phyloP scores from a whole-genome alignment of 768 basidiomycete species.

The Boletus tomentosulus region DNA sequence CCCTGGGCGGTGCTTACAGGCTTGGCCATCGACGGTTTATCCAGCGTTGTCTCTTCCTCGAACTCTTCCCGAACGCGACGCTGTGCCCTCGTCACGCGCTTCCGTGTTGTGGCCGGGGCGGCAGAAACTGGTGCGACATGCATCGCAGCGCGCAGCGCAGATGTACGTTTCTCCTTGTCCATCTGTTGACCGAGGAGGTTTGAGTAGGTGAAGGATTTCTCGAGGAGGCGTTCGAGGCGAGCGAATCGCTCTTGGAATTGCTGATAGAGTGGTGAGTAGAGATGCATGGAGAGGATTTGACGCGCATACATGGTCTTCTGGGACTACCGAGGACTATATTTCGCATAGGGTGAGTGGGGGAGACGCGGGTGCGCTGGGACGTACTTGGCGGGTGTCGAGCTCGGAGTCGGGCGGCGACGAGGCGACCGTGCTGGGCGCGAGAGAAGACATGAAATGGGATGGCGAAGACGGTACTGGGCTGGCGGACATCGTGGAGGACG shows the following conservation, averaged over 20 bases:
- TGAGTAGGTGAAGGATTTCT: conserved; percentile 76
- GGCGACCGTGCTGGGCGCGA: conserved; percentile 21
- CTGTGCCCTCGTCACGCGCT: conserved; percentile 8
- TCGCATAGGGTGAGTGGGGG: not conserved
- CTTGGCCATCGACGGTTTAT: conserved; percentile 11
- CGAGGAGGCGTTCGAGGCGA: conserved; percentile 61
- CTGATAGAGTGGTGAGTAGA: conserved; percentile 24
- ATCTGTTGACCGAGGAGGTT: conserved; percentile 67
- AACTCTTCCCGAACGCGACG: conserved; percentile 10
- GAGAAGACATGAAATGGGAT: conserved; percentile 16
- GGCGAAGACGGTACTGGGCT: conserved; percentile 16
- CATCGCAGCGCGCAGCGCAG: conserved; percentile 28
- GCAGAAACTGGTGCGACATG: conserved; percentile 11
- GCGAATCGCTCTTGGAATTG: conserved; percentile 47
- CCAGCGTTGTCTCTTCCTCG: conserved; percentile 1
- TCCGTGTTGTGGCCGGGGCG: conserved; percentile 3
- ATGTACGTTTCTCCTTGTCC: conserved; percentile 50
- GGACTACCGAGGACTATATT: conserved; percentile 13
- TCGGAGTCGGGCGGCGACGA: conserved; percentile 25
- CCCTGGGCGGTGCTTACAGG: not conserved
- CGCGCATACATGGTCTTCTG: conserved; percentile 20
- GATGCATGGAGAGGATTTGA: not conserved
- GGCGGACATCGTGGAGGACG: conserved; percentile 16
- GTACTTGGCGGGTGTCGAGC: conserved; percentile 15
- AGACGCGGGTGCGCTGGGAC: not conserved